Conservation (phyloP, 768 basidiomycete species). For the Rhizopogon vinicolor region DNA sequence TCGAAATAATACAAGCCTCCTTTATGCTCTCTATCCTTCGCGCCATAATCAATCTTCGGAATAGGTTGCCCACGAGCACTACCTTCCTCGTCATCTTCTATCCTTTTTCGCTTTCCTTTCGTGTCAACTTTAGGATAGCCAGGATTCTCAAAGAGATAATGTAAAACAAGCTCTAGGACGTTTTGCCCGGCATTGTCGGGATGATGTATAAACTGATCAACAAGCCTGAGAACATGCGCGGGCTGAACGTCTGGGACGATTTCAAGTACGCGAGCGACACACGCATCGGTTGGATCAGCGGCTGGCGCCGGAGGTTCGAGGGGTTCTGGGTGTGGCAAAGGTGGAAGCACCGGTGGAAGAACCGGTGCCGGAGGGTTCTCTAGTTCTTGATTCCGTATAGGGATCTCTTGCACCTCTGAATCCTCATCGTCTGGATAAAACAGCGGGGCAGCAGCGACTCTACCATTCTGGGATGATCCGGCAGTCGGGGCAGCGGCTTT, state of each 20-base stretch:
- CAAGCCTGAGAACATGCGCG: conserved; percentile 43
- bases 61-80: conserved; percentile 33
- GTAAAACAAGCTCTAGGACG: conserved; percentile 52
- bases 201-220: conserved; percentile 37
- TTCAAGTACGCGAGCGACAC: conserved; percentile 53
- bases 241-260: conserved; percentile 70
- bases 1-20: conserved; percentile 45
- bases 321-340: conserved; percentile 2
- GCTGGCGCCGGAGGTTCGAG: conserved; percentile 11
- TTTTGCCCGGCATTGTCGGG: conserved; percentile 24
- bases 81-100: conserved; percentile 20
- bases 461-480: conserved; percentile 10
- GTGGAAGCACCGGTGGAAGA: neutral
- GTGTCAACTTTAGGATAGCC: conserved; percentile 51
- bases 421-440: conserved; percentile 37
- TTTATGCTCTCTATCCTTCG: conserved; percentile 36
- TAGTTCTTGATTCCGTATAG: neutral
- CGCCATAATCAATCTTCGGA: conserved; percentile 50
- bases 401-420: neutral
- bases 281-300: conserved; percentile 21
- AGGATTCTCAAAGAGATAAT: conserved; percentile 57
- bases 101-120: conserved; percentile 42
- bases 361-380: conserved; percentile 2
- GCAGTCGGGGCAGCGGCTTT: conserved; percentile 6
- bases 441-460: conserved; percentile 17